A percentile compares a stretch with the other conserved stretches of the same genome.
Conservation (phyloP, 331 rosid species). For the Pyracantha coccinea region DNA sequence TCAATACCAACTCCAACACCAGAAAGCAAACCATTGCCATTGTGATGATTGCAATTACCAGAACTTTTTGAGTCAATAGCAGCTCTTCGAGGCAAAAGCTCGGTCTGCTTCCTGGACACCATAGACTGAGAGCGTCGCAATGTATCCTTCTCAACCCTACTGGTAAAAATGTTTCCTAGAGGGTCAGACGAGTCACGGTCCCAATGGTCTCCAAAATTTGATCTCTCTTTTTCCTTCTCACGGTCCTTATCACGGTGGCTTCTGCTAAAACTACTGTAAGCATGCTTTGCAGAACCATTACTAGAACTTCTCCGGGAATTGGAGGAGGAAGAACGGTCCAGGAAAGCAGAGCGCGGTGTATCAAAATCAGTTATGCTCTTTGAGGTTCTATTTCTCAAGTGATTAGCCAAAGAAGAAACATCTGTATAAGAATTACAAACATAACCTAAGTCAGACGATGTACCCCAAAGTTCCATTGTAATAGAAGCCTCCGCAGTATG, state of each 20-base stretch:
- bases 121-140: constrained; percentile 76
- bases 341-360: constrained; percentile 58
- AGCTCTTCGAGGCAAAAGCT: constrained; percentile 40
- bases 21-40: constrained; percentile 53
- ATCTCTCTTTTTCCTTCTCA: constrained; percentile 86
- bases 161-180: constrained; percentile 43
- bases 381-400: constrained; percentile 55
- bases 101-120: constrained; percentile 76
- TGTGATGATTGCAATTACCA: constrained; percentile 36
- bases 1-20: constrained; percentile 45
- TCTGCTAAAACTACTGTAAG: constrained; percentile 88
- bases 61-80: constrained; percentile 42
- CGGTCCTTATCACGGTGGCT: constrained; percentile 93
- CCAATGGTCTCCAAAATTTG: constrained; percentile 63
- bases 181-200: constrained; percentile 66
- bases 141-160: constrained; percentile 72
- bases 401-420: constrained; percentile 38
- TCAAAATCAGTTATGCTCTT: constrained; percentile 63
- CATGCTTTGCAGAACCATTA: constrained; percentile 91
- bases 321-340: constrained; percentile 79
- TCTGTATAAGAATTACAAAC: constrained; percentile 38
- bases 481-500: background rate
- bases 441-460: background rate
- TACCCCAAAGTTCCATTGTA: background rate
- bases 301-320: constrained; percentile 67